Evolutionary conservation across 345 rosid genomes (phyloP).

Genomic region (Gossypium longicalyx): DNA sequence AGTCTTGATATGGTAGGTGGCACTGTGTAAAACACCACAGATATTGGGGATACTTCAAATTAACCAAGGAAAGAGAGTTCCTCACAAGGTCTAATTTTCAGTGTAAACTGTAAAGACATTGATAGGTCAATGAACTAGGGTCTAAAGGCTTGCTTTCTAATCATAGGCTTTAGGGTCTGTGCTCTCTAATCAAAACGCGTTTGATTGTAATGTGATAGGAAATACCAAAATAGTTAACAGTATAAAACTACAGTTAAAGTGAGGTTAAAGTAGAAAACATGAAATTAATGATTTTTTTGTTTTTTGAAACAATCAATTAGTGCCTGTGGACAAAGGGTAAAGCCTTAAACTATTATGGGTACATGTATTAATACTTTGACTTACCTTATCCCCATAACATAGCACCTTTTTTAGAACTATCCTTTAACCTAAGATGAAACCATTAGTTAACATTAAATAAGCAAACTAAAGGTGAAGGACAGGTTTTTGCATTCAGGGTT

Average conservation of each 20-base stretch:
- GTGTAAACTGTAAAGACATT: slow-evolving; percentile 49
- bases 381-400: background rate
- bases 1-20: slow-evolving; percentile 25
- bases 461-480: background rate
- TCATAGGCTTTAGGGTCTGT: slow-evolving; percentile 29
- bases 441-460: background rate
- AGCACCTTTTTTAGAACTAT: background rate
- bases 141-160: slow-evolving; percentile 24
- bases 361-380: slow-evolving; percentile 1
- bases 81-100: slow-evolving; percentile 50
- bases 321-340: too few species aligned
- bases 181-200: too few species aligned
- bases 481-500: background rate
- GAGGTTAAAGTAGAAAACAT: too few species aligned
- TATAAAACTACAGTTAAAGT: too few species aligned
- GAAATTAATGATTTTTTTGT: too few species aligned
- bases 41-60: background rate
- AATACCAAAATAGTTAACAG: background rate
- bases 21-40: slow-evolving; percentile 26
- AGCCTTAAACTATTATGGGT: slow-evolving; percentile 4
- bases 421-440: background rate
- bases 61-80: slow-evolving; percentile 1
- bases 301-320: too few species aligned
- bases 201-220: too few species aligned
- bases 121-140: slow-evolving; percentile 57